Conservation (phyloP, 169 alveolate species). For the Eimeria praecox region DNA sequence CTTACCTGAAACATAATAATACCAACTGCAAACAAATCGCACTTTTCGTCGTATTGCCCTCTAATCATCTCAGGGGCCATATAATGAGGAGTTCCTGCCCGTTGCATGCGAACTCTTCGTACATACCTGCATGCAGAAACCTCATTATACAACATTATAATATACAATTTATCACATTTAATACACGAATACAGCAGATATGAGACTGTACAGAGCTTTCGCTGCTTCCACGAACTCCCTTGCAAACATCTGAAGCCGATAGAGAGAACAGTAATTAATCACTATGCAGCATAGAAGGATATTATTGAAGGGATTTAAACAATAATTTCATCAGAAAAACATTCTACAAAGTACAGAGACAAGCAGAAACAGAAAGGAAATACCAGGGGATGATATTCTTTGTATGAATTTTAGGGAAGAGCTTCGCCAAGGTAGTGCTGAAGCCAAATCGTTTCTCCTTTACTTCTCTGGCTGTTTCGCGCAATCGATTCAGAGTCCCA, state of each 20-base stretch:
- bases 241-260: background rate
- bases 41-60: conserved; percentile 88
- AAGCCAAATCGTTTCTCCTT: conserved; percentile 68
- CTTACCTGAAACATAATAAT: conserved; percentile 86
- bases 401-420: conserved; percentile 68
- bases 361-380: no score
- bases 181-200: no score
- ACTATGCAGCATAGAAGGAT: background rate
- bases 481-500: conserved; percentile 48
- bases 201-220: no score
- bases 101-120: conserved; percentile 63
- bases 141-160: no score
- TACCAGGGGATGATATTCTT: conserved; percentile 68
- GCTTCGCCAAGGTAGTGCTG: conserved; percentile 43
- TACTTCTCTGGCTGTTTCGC: conserved; percentile 71
- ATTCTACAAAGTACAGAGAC: no score
- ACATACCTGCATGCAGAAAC: conserved; percentile 38
- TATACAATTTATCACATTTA: no score
- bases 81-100: conserved; percentile 90
- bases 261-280: background rate
- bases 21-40: conserved; percentile 91
- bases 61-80: conserved; percentile 92
- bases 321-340: background rate
- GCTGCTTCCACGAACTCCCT: no score
- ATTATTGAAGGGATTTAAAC: background rate